A percentile compares a stretch with the other conserved stretches of the same genome.
phyloP scores from a whole-genome alignment of 352 stramenopile species.

The Pythium monospermum region DNA sequence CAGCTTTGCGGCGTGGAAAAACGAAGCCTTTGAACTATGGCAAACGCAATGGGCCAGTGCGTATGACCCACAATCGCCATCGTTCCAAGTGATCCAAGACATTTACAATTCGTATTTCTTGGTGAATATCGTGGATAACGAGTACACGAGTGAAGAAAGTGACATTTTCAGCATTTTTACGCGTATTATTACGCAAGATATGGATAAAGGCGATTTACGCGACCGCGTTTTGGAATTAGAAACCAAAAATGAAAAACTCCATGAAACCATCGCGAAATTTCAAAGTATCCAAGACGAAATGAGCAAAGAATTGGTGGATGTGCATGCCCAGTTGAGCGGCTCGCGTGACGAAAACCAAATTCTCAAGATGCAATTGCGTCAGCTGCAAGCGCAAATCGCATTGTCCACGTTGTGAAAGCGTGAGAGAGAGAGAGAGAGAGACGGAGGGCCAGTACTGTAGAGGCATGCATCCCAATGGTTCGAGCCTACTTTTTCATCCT shows the following conservation, averaged over 20 bases:
- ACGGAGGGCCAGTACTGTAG: not conserved
- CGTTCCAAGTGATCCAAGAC: conserved; percentile 56
- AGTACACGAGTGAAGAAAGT: conserved; percentile 88
- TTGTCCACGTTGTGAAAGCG: conserved; percentile 46
- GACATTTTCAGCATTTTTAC: conserved; percentile 84
- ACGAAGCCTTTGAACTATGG: conserved; percentile 98
- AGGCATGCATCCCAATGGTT: conserved; percentile 18
- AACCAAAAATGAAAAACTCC: conserved; percentile 67
- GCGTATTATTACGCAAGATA: conserved; percentile 75
- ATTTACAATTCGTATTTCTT: conserved; percentile 97
- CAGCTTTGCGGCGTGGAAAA: conserved; percentile 92
- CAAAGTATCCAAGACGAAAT: conserved; percentile 59
- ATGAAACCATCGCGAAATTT: conserved; percentile 66
- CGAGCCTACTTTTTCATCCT: conserved; percentile 16
- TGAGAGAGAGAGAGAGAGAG: not conserved
- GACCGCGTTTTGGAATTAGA: conserved; percentile 66
- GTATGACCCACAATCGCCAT: conserved; percentile 86
- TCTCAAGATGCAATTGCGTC: conserved; percentile 54
- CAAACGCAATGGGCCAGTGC: conserved; percentile 95
- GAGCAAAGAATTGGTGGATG: conserved; percentile 39
- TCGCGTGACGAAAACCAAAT: conserved; percentile 53
- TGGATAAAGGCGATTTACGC: conserved; percentile 73
- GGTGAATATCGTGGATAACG: conserved; percentile 98
- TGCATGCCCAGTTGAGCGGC: conserved; percentile 39
- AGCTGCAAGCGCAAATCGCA: conserved; percentile 56